Conservation (phyloP, 129 eudicot genomes). For the Sambucus nigra region DNA sequence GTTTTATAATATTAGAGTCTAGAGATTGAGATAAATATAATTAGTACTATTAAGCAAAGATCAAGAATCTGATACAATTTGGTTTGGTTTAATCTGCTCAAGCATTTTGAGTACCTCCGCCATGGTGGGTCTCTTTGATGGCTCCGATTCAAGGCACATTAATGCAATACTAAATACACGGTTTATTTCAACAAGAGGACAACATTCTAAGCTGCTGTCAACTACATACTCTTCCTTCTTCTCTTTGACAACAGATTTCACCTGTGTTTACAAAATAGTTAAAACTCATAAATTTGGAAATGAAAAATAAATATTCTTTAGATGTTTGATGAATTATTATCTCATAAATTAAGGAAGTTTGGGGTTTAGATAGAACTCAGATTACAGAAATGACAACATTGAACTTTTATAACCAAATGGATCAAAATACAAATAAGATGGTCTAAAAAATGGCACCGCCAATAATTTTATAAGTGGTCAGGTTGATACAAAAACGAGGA, state of each 20-base stretch:
- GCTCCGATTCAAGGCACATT: constrained; percentile 76
- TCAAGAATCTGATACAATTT: constrained; percentile 16
- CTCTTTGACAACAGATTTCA: constrained; percentile 68
- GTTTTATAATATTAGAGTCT: no score
- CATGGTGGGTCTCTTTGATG: constrained; percentile 79
- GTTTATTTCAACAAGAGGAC: constrained; percentile 41
- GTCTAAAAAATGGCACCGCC: no score
- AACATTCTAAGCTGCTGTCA: constrained; percentile 46
- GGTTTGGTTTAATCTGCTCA: constrained; percentile 44
- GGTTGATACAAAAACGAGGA: no score
- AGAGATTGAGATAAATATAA: no score
- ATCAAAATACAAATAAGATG: no score
- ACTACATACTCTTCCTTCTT: constrained; percentile 71
- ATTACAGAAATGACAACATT: no score
- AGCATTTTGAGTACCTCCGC: constrained; percentile 75
- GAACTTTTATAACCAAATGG: no score
- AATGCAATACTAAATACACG: constrained; percentile 51
- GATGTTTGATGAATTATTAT: no score
- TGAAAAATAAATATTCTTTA: no score
- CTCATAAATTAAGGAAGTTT: no score
- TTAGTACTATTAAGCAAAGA: constrained; percentile 11
- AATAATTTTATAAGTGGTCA: no score
- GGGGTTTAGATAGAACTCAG: no score
- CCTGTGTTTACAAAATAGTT: constrained; percentile 34
- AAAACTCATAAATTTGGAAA: not conserved